Evolutionary conservation across 106 monocot species (phyloP).

Genomic region (Dendrobium huoshanense): DNA sequence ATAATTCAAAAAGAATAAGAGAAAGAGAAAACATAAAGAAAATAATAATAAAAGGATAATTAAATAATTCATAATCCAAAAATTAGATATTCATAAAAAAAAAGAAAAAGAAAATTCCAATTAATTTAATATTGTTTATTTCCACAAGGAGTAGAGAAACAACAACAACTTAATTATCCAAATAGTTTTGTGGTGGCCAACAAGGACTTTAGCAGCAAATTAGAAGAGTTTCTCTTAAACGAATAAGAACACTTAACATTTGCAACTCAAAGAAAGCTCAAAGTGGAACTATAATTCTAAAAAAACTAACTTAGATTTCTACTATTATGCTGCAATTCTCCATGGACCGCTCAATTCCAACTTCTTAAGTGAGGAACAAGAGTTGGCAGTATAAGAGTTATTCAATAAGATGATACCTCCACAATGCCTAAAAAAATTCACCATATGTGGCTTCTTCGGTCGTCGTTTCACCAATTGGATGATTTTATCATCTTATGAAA

Average conservation of each 20-base stretch:
- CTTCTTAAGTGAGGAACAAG: neutral
- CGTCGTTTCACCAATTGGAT: slow-evolving; percentile 1
- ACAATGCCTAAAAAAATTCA: neutral
- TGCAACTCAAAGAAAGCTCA: slow-evolving; percentile 16
- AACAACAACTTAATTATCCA: slow-evolving; percentile 20
- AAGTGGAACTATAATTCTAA: neutral
- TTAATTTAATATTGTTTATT: too few relatives aligned
- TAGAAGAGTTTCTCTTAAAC: neutral
- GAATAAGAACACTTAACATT: slow-evolving; percentile 14
- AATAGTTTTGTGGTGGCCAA: slow-evolving; percentile 16
- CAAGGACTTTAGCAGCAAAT: slow-evolving; percentile 3
- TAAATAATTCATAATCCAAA: too few relatives aligned
- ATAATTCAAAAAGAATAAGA: too few relatives aligned
- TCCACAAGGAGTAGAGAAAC: slow-evolving; percentile 1
- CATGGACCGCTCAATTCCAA: too few relatives aligned
- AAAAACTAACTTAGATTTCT: neutral
- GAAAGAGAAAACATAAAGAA: too few relatives aligned
- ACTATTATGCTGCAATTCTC: neutral
- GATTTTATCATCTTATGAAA: neutral
- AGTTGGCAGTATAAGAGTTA: neutral
- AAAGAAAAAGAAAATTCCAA: too few relatives aligned
- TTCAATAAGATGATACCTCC: neutral
- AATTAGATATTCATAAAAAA: too few relatives aligned
- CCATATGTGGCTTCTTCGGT: neutral
- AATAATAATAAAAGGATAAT: too few relatives aligned